A percentile compares a stretch with the other conserved stretches of the same genome.
These are phyloP conservation scores for Entomophthora muscae DNA, from an alignment of 371 early-diverging fungal genomes.

Conservation along the genomic window DNA sequence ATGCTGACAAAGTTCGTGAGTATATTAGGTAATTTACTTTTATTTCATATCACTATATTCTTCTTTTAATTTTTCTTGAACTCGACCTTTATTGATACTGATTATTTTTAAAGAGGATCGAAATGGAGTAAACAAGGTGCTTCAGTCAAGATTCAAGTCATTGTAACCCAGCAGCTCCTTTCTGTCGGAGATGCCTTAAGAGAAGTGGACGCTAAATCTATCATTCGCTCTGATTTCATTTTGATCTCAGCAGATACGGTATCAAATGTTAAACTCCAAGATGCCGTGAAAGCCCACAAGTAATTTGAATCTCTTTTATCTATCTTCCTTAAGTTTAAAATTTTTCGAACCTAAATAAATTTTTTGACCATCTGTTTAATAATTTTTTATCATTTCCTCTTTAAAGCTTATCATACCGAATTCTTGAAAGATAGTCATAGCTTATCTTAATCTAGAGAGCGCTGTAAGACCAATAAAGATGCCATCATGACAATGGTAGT, in stretches of 20 bases:
- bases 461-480: constrained; percentile 50
- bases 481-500: constrained; percentile 89
- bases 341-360: no score
- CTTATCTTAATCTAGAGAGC: no score
- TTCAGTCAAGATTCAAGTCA: constrained; percentile 45
- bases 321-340: no score
- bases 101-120: constrained; percentile 30
- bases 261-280: constrained; percentile 67
- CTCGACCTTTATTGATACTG: no score
- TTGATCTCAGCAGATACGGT: constrained; percentile 81
- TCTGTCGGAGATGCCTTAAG: constrained; percentile 90
- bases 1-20: constrained; percentile 58
- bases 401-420: no score
- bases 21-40: constrained; percentile 61
- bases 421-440: no score
- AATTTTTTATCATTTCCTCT: no score
- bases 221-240: constrained; percentile 77
- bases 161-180: constrained; percentile 54
- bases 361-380: no score
- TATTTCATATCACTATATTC: no score
- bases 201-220: constrained; percentile 65
- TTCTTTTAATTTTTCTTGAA: no score
- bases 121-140: constrained; percentile 43
- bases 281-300: constrained; percentile 59
- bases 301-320: no score